phyloP scores from a whole-genome alignment of 352 stramenopile genomes.

The Globisporangium ultimum region DNA sequence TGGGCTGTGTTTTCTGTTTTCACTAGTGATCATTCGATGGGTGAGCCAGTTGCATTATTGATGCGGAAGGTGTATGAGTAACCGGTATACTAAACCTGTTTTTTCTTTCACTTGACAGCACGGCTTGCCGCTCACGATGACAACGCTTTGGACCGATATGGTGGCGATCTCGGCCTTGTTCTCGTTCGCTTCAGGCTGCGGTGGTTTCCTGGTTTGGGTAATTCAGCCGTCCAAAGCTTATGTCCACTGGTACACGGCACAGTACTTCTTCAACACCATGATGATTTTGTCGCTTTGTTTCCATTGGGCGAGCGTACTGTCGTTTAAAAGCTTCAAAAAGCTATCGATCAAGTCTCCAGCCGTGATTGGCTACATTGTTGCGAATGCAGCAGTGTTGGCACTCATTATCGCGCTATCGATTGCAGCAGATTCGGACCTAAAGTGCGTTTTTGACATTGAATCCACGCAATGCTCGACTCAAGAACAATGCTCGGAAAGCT shows the following conservation, averaged over 20 bases:
- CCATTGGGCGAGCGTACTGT: conserved; percentile 80
- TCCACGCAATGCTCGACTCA: conserved; percentile 50
- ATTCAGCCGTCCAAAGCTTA: conserved; percentile 82
- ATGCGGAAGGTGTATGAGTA: no score
- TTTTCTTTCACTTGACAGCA: conserved; percentile 28
- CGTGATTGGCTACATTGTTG: conserved; percentile 64
- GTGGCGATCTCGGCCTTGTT: conserved; percentile 81
- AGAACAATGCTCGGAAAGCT: conserved; percentile 46
- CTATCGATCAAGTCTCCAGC: conserved; percentile 76
- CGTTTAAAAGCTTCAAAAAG: conserved; percentile 88
- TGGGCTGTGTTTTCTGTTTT: conserved; percentile 75
- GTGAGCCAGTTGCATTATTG: conserved; percentile 14
- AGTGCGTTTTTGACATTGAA: conserved; percentile 71
- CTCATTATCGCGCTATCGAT: conserved; percentile 66
- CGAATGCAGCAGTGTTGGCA: conserved; percentile 57
- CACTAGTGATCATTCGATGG: conserved; percentile 82
- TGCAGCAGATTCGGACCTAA: conserved; percentile 47
- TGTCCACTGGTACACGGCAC: conserved; percentile 79
- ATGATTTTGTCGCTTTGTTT: conserved; percentile 89
- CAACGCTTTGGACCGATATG: conserved; percentile 84
- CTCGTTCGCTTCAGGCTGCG: conserved; percentile 76
- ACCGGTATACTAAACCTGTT: not conserved
- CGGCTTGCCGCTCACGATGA: conserved; percentile 74
- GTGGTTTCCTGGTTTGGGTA: conserved; percentile 78
- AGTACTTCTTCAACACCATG: conserved; percentile 87